phyloP scores from a whole-genome alignment of 1,284 basidiomycete species.

The Cryptococcus hybrid region DNA sequence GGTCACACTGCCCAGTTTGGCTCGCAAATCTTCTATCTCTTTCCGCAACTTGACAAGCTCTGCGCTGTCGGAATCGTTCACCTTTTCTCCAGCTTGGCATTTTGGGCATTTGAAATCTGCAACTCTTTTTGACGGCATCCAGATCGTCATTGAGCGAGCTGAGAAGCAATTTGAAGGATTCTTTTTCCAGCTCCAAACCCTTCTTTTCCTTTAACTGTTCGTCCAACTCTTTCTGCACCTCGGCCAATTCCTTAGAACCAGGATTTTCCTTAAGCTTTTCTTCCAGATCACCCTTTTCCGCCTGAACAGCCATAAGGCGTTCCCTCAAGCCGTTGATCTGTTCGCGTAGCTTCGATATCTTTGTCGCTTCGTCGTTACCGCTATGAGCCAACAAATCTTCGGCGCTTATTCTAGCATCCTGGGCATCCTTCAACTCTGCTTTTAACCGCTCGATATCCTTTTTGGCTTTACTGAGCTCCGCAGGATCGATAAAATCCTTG shows the following conservation, averaged over 20 bases:
- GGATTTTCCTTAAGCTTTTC: constrained; percentile 19
- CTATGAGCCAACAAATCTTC: background rate
- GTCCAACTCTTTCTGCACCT: constrained; percentile 14
- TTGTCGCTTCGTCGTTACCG: background rate
- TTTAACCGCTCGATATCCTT: background rate
- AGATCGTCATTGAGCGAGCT: background rate
- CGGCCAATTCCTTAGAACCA: constrained; percentile 4
- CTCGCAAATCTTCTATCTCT: background rate
- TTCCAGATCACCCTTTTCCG: background rate
- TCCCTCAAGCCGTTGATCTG: background rate
- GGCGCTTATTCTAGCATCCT: background rate
- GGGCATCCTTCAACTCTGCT: background rate
- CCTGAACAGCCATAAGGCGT: background rate
- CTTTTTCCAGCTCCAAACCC: background rate
- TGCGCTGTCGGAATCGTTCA: background rate
- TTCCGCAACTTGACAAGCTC: background rate
- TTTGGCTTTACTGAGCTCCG: background rate
- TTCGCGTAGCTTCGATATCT: background rate
- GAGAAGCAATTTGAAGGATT: background rate
- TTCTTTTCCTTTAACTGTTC: background rate
- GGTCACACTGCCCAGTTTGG: background rate
- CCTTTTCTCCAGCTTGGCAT: background rate
- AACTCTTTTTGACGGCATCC: background rate
- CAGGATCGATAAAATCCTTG: no score
- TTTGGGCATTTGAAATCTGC: no score